Base-by-base conservation (phyloP, 345 rosid species). In the Odontarrhena argentea region DNA sequence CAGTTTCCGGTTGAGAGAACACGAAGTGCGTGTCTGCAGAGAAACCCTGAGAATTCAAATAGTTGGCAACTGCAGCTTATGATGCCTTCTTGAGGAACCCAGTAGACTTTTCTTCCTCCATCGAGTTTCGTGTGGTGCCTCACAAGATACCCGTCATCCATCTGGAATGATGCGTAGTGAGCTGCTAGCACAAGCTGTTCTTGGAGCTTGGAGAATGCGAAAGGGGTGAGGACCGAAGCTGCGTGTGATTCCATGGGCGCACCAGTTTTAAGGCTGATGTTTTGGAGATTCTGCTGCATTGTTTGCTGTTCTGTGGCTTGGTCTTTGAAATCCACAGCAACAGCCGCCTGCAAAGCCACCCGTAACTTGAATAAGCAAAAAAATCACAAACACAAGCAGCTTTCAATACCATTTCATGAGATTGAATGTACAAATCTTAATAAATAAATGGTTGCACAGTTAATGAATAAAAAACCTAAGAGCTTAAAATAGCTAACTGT, bases 201-300 rank as follows among this genome's bases (percentile, higher is more conserved):
- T 80, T 93, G 98, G 81, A 93, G 97, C 81, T 84, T 89, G 26
- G 94, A 87, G 82, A 93, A 89, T 49, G 97, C 96, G n/a, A 82
- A 87, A 9, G 98, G 97, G 34, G 98, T 89, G 68, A 93, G 89
- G 63, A 93, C 76, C 2, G 88, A 61, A 34, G 94, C 96, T 5
- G 97, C 96, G 66, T 93, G 91, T 15, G 96, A 85, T 78, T 93
- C 96, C 98, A 93, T 93, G 4, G 98, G 97, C 4, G 96, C 96
- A 0, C 98, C 98, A 0, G 98, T 89, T 72, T 93, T 89, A 45
- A 89, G 77, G 81, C 82, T 79, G 60, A 89, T 87, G 63, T 93
- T 93, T 70, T 89, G 97, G 46, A 93, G 86, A 76, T 89, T 93
- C 74, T 86, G 96, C 77, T 89, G 98, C 98, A 93, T 93, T 28